A percentile compares a stretch with the other conserved stretches of the same genome.
These are phyloP conservation scores for Colletotrichum truncatum DNA, from an alignment of 2,329 filamentous ascomycete species.

Conservation along the genomic window DNA sequence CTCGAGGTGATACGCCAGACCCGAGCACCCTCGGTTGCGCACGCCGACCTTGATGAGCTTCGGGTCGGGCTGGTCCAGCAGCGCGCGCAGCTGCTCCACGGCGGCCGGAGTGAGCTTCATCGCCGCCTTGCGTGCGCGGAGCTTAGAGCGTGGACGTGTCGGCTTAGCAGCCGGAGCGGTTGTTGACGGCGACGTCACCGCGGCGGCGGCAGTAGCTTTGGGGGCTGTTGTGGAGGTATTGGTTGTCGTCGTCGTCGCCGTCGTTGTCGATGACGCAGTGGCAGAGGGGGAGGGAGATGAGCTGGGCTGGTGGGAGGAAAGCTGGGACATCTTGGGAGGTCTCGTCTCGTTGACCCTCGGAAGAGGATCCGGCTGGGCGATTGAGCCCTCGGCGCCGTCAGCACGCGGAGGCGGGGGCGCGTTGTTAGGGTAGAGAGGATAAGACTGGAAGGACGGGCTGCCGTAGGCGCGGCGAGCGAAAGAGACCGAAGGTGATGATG, in stretches of 20 bases:
- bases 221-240: slow-evolving; percentile 15
- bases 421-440: slow-evolving; percentile 55
- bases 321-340: slow-evolving; percentile 45
- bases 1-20: slow-evolving; percentile 91
- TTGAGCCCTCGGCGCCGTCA: slow-evolving; percentile 56
- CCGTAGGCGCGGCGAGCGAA: slow-evolving; percentile 22
- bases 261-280: slow-evolving; percentile 22
- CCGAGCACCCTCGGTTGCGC: slow-evolving; percentile 92
- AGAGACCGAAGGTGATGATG: slow-evolving; percentile 3
- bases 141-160: slow-evolving; percentile 59
- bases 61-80: slow-evolving; percentile 86
- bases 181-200: neutral
- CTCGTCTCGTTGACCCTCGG: slow-evolving; percentile 63
- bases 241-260: slow-evolving; percentile 1
- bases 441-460: slow-evolving; percentile 57
- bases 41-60: slow-evolving; percentile 96
- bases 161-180: slow-evolving; percentile 43
- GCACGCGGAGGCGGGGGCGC: slow-evolving; percentile 50
- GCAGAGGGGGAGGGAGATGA: slow-evolving; percentile 23
- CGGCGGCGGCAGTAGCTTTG: neutral
- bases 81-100: slow-evolving; percentile 77
- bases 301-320: slow-evolving; percentile 25
- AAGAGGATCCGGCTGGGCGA: slow-evolving; percentile 53
- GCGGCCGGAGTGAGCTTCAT: slow-evolving; percentile 86
- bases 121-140: slow-evolving; percentile 83